phyloP scores from a whole-genome alignment of 129 eudicot genomes.

The Flaveria bidentis region DNA sequence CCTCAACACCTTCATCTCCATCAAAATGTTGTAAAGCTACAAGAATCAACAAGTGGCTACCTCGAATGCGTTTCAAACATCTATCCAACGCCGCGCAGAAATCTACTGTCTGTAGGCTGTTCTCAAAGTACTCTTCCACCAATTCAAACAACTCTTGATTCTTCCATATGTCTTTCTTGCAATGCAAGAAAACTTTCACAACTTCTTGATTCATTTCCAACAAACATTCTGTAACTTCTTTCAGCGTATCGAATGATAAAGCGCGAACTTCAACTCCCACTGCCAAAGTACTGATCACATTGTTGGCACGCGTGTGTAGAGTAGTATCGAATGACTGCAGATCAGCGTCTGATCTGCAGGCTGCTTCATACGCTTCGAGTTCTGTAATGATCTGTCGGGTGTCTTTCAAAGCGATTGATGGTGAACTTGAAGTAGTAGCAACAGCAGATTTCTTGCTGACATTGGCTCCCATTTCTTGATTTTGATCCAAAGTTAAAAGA shows the following conservation, averaged over 20 bases:
- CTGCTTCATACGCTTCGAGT: conserved; percentile 67
- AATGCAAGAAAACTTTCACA: no score
- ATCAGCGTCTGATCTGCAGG: conserved; percentile 63
- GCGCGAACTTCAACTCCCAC: conserved; percentile 79
- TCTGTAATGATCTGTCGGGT: conserved; percentile 52
- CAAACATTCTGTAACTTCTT: no score
- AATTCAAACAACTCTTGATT: conserved; percentile 76
- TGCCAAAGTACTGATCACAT: conserved; percentile 61
- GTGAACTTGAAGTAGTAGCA: conserved; percentile 41
- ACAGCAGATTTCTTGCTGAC: conserved; percentile 57
- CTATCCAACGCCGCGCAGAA: conserved; percentile 79
- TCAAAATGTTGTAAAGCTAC: conserved; percentile 77
- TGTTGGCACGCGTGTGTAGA: conserved; percentile 68
- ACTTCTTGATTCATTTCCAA: no score
- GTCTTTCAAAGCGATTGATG: conserved; percentile 46
- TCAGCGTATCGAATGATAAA: conserved; percentile 65
- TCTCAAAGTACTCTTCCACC: conserved; percentile 78
- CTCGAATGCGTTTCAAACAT: conserved; percentile 61
- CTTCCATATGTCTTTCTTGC: neutral
- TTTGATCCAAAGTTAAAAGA: neutral
- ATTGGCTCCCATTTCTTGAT: conserved; percentile 63
- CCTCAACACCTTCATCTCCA: conserved; percentile 49
- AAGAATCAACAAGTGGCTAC: conserved; percentile 60
- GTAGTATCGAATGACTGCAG: conserved; percentile 64
- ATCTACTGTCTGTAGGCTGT: conserved; percentile 69